A percentile compares a stretch with the other conserved stretches of the same genome.
These are phyloP conservation scores for Wickerhamiella nectarea DNA, from an alignment of 805 yeast species.

Conservation along the genomic window DNA sequence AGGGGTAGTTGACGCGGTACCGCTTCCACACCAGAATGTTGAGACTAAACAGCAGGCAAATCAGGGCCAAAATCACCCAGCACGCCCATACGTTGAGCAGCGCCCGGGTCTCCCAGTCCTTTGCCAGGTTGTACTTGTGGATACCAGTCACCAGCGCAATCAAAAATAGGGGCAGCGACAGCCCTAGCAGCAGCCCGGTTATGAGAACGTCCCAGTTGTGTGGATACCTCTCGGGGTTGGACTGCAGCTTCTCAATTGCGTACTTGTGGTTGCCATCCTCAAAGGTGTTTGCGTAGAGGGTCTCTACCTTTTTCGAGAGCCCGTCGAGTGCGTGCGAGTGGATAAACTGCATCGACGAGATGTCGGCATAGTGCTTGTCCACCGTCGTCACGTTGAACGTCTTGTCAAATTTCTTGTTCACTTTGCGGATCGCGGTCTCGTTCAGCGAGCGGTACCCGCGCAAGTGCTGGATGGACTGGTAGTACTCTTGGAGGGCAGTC, in stretches of 20 bases:
- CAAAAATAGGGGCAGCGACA: conserved; percentile 52
- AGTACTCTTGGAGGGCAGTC: conserved; percentile 55
- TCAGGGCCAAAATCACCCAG: conserved; percentile 51
- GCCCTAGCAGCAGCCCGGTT: conserved; percentile 59
- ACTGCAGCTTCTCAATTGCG: conserved; percentile 54
- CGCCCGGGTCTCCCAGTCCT: conserved; percentile 38
- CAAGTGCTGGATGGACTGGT: conserved; percentile 56
- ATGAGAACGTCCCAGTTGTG: conserved; percentile 34
- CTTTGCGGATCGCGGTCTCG: conserved; percentile 77
- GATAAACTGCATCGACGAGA: conserved; percentile 45
- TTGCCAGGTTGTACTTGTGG: conserved; percentile 25
- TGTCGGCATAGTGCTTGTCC: conserved; percentile 39
- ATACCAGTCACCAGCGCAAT: conserved; percentile 45
- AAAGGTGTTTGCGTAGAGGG: conserved; percentile 48
- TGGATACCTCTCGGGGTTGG: conserved; percentile 16
- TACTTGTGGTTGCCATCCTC: conserved; percentile 59
- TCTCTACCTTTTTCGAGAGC: conserved; percentile 49
- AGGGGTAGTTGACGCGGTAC: conserved; percentile 73
- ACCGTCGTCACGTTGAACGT: conserved; percentile 33
- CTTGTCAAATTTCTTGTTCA: conserved; percentile 84
- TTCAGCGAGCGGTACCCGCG: conserved; percentile 63
- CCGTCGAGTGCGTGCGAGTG: conserved; percentile 56
- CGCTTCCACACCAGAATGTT: conserved; percentile 61
- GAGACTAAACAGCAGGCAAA: conserved; percentile 48
- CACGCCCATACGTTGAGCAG: conserved; percentile 90